These are phyloP conservation scores for Teratosphaeria nubilosa DNA, from an alignment of 2,329 filamentous ascomycete genomes.

Conservation along the genomic window DNA sequence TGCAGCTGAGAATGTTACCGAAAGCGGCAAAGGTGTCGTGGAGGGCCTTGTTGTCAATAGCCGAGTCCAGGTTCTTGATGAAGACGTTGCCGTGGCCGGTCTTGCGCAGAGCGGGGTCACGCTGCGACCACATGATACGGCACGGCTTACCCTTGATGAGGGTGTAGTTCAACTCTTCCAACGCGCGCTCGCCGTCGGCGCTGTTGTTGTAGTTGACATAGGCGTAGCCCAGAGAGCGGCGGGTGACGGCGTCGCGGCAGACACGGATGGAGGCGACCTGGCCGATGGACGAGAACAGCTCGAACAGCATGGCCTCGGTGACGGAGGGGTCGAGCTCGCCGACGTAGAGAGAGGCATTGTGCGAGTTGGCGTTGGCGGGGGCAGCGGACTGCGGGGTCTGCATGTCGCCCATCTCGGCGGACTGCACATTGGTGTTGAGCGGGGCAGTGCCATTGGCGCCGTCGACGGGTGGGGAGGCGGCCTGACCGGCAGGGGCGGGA, in stretches of 20 bases:
- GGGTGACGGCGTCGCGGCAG: slow-evolving; percentile 96
- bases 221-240: slow-evolving; percentile 95
- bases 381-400: slow-evolving; percentile 61
- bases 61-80: slow-evolving; percentile 98
- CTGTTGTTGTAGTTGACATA: slow-evolving; percentile 99
- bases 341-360: slow-evolving; percentile 96
- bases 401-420: slow-evolving; percentile 52
- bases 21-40: slow-evolving; percentile 99
- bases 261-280: slow-evolving; percentile 98
- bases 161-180: slow-evolving; percentile 99
- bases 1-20: slow-evolving; percentile 98
- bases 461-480: slow-evolving; percentile 58
- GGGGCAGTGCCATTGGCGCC: slow-evolving; percentile 42
- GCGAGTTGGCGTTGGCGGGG: slow-evolving; percentile 60
- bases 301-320: slow-evolving; percentile 99
- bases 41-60: slow-evolving; percentile 99
- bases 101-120: slow-evolving; percentile 97
- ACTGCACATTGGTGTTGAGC: slow-evolving; percentile 61
- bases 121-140: slow-evolving; percentile 99
- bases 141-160: slow-evolving; percentile 97
- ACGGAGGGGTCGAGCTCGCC: slow-evolving; percentile 96
- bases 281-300: slow-evolving; percentile 98
- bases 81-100: slow-evolving; percentile 99
- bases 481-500: slow-evolving; percentile 61
- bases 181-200: slow-evolving; percentile 88